Base-by-base conservation (phyloP, 805 yeast species). In the Brettanomyces sp. region DNA sequence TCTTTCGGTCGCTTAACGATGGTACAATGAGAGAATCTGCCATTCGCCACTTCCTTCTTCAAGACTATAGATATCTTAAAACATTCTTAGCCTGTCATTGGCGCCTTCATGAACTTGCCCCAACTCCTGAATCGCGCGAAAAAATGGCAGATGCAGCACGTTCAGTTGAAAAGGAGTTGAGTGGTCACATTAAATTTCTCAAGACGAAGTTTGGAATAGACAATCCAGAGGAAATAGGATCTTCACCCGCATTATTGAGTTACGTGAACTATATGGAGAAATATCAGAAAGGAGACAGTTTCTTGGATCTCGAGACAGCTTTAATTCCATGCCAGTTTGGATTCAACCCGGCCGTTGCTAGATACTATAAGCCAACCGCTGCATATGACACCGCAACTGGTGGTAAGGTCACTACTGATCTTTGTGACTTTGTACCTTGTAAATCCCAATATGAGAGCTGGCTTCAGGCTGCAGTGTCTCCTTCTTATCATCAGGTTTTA, bases 251-350 rank as follows among this genome's bases (percentile, higher is more conserved):
- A 35, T 23, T 42, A 47, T 78, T 83, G 6, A 62, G 60, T 1
- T 73, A 56, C 50, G 60, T 77, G 11, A 57, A 64, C 5, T 68
- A 88, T 1, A 22, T 42, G 34, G 32, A 34, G 22, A 25, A n/a
- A 70, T 72, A 28, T 72, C 75, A 25, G 81, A 81, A 57, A 81
- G 81, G 76, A 5, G 34, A 13, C 59, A 80, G 30, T 85, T 80
- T 41, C 72, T 83, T 44, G 21, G 32, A 42, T 11, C 34, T 42
- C 9, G 77, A 78, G 47, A 73, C 81, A 6, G 85, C 91, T 0
- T 61, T 84, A 45, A 75, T 87, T 6, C 93, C 95, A 1, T 85
- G 95, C 60, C 62, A 84, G 42, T 73, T 80, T 57, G 95, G 95
- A 1, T 83, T 83, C 58, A 74, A 74, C 34, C 69, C 74, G 42